These are phyloP conservation scores for Xylariaceae sp. DNA, from an alignment of 2,329 filamentous ascomycete genomes.

Conservation along the genomic window DNA sequence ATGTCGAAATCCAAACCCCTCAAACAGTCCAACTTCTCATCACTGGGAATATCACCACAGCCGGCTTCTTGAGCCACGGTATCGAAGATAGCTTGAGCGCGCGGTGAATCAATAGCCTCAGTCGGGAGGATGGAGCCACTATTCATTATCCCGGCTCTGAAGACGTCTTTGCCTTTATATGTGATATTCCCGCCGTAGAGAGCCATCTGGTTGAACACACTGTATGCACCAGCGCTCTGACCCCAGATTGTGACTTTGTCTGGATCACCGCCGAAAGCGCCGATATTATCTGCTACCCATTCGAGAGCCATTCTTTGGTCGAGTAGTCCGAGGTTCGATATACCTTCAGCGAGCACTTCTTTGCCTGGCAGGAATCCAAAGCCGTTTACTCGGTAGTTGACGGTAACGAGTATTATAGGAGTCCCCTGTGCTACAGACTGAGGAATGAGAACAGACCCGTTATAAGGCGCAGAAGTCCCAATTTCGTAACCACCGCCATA, in stretches of 20 bases:
- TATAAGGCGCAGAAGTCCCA: conserved; percentile 36
- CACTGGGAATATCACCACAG: conserved; percentile 40
- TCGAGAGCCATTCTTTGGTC: conserved; percentile 60
- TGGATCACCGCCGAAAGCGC: conserved; percentile 64
- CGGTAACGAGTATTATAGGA: conserved; percentile 60
- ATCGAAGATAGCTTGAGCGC: conserved; percentile 52
- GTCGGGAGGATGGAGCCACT: conserved; percentile 51
- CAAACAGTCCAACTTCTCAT: conserved; percentile 53
- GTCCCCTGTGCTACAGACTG: conserved; percentile 43
- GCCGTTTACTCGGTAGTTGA: conserved; percentile 63
- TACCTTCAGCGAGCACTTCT: conserved; percentile 53
- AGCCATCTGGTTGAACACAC: conserved; percentile 60
- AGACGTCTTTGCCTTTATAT: conserved; percentile 63
- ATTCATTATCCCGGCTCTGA: conserved; percentile 65
- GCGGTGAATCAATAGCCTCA: conserved; percentile 48
- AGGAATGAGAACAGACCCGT: conserved; percentile 35
- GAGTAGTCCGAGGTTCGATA: conserved; percentile 56
- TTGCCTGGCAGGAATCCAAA: conserved; percentile 61
- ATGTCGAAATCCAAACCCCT: conserved; percentile 45
- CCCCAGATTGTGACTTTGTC: conserved; percentile 65
- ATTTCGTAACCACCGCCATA: conserved; percentile 51
- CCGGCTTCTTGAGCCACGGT: conserved; percentile 49
- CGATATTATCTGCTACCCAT: conserved; percentile 65
- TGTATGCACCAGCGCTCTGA: conserved; percentile 58
- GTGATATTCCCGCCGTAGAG: conserved; percentile 60